phyloP scores from a whole-genome alignment of 2,329 filamentous ascomycete species.

The Cladosporium oxysporum region DNA sequence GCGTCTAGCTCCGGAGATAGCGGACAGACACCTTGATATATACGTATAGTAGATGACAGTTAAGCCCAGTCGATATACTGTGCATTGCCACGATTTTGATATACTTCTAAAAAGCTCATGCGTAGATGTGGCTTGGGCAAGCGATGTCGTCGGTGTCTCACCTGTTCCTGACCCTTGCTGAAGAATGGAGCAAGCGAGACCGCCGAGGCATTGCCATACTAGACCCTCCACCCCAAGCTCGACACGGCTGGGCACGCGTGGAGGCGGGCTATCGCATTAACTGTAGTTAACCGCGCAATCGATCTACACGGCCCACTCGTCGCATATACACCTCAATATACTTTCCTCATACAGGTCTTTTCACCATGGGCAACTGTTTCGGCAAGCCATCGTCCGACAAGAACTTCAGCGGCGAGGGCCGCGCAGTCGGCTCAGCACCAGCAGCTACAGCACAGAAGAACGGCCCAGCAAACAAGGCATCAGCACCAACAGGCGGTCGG shows the following conservation, averaged over 20 bases:
- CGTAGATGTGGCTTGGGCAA: not conserved
- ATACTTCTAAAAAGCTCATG: not conserved
- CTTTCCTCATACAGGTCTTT: too few species aligned
- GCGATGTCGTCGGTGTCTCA: not conserved
- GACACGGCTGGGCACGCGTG: constrained; percentile 7
- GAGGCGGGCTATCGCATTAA: constrained; percentile 3
- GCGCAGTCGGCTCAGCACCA: constrained; percentile 63
- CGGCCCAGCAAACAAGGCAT: constrained; percentile 43
- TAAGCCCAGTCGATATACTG: not conserved
- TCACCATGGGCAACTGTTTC: constrained; percentile 80
- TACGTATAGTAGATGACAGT: not conserved
- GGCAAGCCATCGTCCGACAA: constrained; percentile 63
- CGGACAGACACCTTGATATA: not conserved
- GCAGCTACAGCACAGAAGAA: constrained; percentile 15
- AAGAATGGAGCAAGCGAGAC: not conserved
- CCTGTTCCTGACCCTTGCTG: not conserved
- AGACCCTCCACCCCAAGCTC: not conserved
- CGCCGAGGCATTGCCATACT: constrained; percentile 7
- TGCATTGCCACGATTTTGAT: not conserved
- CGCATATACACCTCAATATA: not conserved
- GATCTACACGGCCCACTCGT: not conserved
- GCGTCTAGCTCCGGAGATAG: not conserved
- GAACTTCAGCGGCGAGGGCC: constrained; percentile 71
- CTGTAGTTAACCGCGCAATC: constrained; percentile 3
- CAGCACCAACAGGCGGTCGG: constrained; percentile 47